Evolutionary conservation across 1,139 yeast genomes (phyloP), one percentile per base, ranked within the genome.

Genomic region (Candida anutae): DNA sequence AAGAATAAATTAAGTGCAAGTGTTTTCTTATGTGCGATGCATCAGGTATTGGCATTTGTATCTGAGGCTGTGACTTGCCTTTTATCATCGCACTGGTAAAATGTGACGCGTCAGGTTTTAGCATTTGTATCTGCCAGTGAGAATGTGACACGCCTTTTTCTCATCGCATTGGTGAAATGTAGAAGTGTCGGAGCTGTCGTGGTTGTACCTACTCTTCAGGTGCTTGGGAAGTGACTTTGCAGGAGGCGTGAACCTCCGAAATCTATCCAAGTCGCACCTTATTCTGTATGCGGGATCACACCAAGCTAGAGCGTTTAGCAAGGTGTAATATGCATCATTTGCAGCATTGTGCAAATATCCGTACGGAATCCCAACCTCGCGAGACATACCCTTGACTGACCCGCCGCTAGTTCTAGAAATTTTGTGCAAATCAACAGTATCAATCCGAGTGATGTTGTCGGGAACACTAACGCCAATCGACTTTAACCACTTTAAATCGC

Each of bases 311-410:
- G 48, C 49, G n/a, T 51, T 54, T 21, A 47, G 29, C n/a, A 50
- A 29, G 8, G 55, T 48, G 31, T 45, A 50, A 34, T 48, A 50
- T 4, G 55, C 53, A 27, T 50, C 55, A 30, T 50, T 50, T 21
- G 49, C 53, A 2, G 55, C 55, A 26, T 50, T 50, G 29, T 50
- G 55, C 22, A 50, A 42, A 19, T 40, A 34, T 6, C 45, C 48
- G 25, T 46, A 49, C 3, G 53, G 52, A 13, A 50, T 43, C 3
- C 36, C 42, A 13, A 42, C 34, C 16, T 34, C 31, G 5, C 50
- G 40, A 12, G 49, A 33, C 10, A 46, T 36, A 3, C 49, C 50
- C 5, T 48, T 35, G 5, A 50, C 37, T 1, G 46, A 41, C 5
- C 48, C 51, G 4, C 48, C 48, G 6, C 33, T 24, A 9, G 31